Conservation (phyloP, 495 filamentous ascomycete genomes). For the Neurospora sp. region DNA sequence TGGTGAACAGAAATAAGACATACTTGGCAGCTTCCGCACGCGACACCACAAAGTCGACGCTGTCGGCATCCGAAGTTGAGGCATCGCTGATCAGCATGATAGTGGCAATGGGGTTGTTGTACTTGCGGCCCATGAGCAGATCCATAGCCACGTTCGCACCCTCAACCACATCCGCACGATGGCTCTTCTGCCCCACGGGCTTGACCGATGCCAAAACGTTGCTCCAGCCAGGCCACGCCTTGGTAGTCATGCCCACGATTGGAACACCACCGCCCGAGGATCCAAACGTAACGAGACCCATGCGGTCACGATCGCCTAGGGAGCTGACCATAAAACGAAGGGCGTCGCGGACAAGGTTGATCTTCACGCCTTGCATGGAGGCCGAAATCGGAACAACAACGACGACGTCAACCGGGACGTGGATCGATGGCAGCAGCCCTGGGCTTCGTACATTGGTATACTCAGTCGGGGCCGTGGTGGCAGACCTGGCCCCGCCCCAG, state of each 20-base stretch:
- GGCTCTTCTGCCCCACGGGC: conserved; percentile 91
- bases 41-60: conserved; percentile 97
- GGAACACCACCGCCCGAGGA: conserved; percentile 90
- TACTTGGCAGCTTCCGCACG: conserved; percentile 96
- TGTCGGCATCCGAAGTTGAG: conserved; percentile 91
- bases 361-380: conserved; percentile 98
- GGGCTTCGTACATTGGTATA: conserved; percentile 55
- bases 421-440: conserved; percentile 50
- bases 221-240: conserved; percentile 84
- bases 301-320: conserved; percentile 88
- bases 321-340: conserved; percentile 86
- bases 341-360: conserved; percentile 87
- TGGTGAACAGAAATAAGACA: conserved; percentile 15
- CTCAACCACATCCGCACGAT: conserved; percentile 93
- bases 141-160: conserved; percentile 99
- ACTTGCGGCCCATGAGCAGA: conserved; percentile 93
- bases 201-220: conserved; percentile 82
- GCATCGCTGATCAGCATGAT: conserved; percentile 98
- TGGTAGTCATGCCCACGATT: conserved; percentile 95
- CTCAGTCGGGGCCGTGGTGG: conserved; percentile 70
- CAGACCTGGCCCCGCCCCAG: conserved; percentile 72
- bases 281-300: conserved; percentile 97
- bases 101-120: conserved; percentile 89
- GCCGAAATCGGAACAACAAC: conserved; percentile 96
- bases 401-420: conserved; percentile 91